Evolutionary conservation across 148 eudicot genomes (phyloP).

Genomic region (Drosera capensis): DNA sequence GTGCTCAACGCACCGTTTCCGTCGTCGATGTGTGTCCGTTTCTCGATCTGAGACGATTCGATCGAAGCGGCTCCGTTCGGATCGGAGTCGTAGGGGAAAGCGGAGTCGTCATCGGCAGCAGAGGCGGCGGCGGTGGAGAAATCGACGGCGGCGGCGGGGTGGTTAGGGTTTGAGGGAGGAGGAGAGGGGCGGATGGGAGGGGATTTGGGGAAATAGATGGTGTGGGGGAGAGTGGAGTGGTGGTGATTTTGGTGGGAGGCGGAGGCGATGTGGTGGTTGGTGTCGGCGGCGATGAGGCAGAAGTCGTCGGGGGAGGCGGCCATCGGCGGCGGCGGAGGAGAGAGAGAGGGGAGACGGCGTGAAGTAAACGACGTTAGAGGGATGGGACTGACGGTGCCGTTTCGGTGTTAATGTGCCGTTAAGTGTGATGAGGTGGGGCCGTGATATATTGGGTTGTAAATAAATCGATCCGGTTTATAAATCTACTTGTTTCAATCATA

Average conservation of each 20-base stretch:
- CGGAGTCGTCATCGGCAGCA: background rate
- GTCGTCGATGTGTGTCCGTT: too few relatives aligned
- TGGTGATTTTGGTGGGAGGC: background rate
- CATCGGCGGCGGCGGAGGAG: background rate
- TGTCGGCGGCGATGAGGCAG: background rate
- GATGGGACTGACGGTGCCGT: too few relatives aligned
- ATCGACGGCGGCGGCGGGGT: background rate
- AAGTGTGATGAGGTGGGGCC: too few relatives aligned
- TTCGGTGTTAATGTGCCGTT: too few relatives aligned
- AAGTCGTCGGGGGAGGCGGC: too few relatives aligned
- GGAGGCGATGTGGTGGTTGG: background rate
- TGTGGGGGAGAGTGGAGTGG: background rate
- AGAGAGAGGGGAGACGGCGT: conserved; percentile 1
- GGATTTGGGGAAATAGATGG: background rate
- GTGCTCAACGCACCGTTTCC: conserved; percentile 29
- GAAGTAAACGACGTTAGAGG: too few relatives aligned
- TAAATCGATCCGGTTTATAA: too few relatives aligned
- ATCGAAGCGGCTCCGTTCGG: conserved; percentile 17
- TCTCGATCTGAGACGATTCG: too few relatives aligned
- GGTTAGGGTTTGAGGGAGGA: background rate
- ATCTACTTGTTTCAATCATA: too few relatives aligned
- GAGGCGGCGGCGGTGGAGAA: background rate
- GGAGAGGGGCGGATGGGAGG: background rate
- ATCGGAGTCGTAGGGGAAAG: conserved; percentile 34
- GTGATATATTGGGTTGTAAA: too few relatives aligned